Percentiles rank a stretch among this genome's conserved stretches.
phyloP scores from a whole-genome alignment of 108 stramenopile species.

The Fistulifera solaris region DNA sequence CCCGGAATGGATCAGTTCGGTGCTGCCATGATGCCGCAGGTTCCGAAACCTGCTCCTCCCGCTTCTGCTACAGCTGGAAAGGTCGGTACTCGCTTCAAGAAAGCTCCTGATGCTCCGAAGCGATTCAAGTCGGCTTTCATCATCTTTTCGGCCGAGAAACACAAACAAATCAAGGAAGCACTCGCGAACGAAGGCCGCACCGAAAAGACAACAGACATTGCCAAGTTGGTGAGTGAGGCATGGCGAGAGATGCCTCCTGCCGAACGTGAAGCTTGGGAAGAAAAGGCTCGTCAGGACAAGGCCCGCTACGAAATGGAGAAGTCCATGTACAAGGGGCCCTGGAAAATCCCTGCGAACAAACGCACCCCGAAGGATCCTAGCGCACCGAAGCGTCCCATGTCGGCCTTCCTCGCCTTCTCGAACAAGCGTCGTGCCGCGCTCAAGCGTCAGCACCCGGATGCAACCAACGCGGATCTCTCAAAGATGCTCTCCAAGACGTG shows the following conservation, averaged over 20 bases:
- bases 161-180: constrained; percentile 24
- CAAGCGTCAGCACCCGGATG: constrained; percentile 17
- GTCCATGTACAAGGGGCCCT: constrained; percentile 28
- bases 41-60: not conserved
- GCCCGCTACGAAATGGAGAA: constrained; percentile 36
- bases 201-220: constrained; percentile 32
- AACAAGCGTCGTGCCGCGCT: constrained; percentile 23
- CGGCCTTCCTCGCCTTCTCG: constrained; percentile 38
- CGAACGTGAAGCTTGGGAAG: constrained; percentile 17
- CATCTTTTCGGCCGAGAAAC: constrained; percentile 30
- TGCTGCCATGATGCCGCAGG: not conserved
- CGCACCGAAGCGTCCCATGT: constrained; percentile 50
- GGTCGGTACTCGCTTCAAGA: not conserved
- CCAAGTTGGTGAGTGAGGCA: constrained; percentile 26
- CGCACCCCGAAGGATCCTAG: constrained; percentile 32
- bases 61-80: not conserved
- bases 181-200: constrained; percentile 13
- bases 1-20: too few relatives aligned
- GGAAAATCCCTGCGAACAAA: constrained; percentile 22
- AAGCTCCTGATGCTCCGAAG: constrained; percentile 33
- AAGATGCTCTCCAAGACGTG: constrained; percentile 27
- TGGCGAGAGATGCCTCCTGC: constrained; percentile 19
- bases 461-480: constrained; percentile 25
- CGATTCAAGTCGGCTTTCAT: constrained; percentile 40
- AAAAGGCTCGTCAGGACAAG: constrained; percentile 12